A percentile compares a stretch with the other conserved stretches of the same genome.
Evolutionary conservation across 345 rosid genomes (phyloP).

Genomic region (Acer campestre): DNA sequence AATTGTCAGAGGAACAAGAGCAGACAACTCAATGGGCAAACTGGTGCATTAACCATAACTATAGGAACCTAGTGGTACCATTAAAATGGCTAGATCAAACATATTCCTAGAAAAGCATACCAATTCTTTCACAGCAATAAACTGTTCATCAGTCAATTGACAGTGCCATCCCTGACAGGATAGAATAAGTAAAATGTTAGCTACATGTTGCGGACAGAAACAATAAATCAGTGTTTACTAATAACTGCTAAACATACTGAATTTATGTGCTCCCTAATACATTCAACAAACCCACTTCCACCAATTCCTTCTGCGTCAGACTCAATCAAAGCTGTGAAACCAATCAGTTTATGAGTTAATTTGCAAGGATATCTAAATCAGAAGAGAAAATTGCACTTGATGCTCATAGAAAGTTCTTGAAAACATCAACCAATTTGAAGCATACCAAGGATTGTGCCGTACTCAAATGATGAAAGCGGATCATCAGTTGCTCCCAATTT

Average conservation of each 20-base stretch:
- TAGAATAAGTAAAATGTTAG: constrained; percentile 40
- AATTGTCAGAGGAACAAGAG: constrained; percentile 3
- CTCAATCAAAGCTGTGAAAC: constrained; percentile 89
- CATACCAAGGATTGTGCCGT: constrained; percentile 95
- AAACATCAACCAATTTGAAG: constrained; percentile 18
- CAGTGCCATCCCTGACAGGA: constrained; percentile 87
- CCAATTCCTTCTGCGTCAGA: constrained; percentile 99
- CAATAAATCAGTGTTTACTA: constrained; percentile 17
- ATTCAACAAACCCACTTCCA: constrained; percentile 98
- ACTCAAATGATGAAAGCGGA: constrained; percentile 98
- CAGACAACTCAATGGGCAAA: background rate
- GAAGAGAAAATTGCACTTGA: constrained; percentile 17
- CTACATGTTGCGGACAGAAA: constrained; percentile 13
- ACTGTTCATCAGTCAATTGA: constrained; percentile 88
- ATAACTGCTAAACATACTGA: constrained; percentile 53
- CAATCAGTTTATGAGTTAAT: constrained; percentile 20
- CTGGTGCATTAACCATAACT: background rate
- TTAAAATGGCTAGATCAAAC: background rate
- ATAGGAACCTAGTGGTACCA: background rate
- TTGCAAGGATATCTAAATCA: constrained; percentile 10
- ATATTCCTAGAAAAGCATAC: constrained; percentile 39
- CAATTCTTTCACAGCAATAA: constrained; percentile 98
- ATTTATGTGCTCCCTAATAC: constrained; percentile 95
- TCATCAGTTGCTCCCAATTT: constrained; percentile 89
- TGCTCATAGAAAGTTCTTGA: constrained; percentile 17